Evolutionary conservation across 225 moss, liverwort and hornwort species (phyloP), one percentile per base, ranked within the genome.

Genomic region (Polytrichum formosum): DNA sequence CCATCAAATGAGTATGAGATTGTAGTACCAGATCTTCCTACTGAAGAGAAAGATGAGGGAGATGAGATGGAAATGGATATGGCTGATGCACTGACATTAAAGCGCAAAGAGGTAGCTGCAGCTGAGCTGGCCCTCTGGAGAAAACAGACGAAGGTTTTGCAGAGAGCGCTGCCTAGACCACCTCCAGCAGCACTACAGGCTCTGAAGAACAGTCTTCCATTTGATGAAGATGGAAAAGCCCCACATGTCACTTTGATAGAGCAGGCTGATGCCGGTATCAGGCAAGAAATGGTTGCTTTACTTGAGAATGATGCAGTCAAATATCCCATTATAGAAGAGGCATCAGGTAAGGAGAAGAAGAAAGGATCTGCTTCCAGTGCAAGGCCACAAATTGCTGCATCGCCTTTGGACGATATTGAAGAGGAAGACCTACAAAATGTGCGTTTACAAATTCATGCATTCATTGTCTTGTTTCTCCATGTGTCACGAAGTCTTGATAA

Each of bases 1-100:
- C 93, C 96, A 70, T 86, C 91, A 67, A 96, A 96, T 56, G 96
- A 96, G 75, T 96, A 93, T 25, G 93, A 96, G 78, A 96, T 96
- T 72, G 71, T 87, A 27, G 93, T 96, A 63, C 93, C 93, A 66
- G 90, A 93, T 26, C 87, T 91, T 70, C 84, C 90, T 56, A 74
- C 74, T 13, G 96, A 96, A 69, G 88, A 89, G 77, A 75, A 69
- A 55, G 93, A 91, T 73, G 80, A 79, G 56, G 73, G 77, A 8
- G 90, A 82, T 54, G 90, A 90, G 18, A 84, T 81, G 76, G 93
- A 93, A 72, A 91, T 91, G 77, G 91, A 93, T 75, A 92, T 88
- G 86, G 81, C 91, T 58, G 93, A 96, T 77, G 72, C 87, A 22
- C 65, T 88, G 10, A 77, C 92, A 58, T 85, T 87, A 73, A 63